These are phyloP conservation scores for Solanum pennellii DNA, from an alignment of 257 asterid genomes.

Conservation along the genomic window DNA sequence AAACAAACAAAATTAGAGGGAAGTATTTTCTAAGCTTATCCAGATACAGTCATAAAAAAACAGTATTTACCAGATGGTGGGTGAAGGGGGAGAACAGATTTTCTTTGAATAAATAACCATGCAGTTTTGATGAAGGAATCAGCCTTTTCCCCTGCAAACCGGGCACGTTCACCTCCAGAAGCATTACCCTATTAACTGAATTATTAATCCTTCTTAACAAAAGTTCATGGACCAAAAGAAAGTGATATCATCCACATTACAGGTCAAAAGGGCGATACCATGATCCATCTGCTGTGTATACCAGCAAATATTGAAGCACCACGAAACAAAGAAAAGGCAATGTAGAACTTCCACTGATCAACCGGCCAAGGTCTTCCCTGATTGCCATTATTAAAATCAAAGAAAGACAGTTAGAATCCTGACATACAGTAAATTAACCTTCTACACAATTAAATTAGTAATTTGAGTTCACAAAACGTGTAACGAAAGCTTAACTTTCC, in stretches of 20 bases:
- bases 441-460: neutral
- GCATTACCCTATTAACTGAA: constrained; percentile 68
- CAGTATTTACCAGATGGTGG: constrained; percentile 50
- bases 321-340: constrained; percentile 87
- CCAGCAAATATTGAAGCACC: constrained; percentile 86
- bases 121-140: constrained; percentile 51
- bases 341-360: constrained; percentile 76
- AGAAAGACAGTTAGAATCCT: neutral
- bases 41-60: neutral
- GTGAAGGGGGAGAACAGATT: constrained; percentile 57
- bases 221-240: neutral
- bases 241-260: neutral
- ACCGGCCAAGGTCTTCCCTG: constrained; percentile 94
- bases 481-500: neutral
- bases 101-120: constrained; percentile 50
- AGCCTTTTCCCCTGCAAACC: constrained; percentile 55
- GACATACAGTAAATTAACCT: neutral
- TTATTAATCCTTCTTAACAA: neutral
- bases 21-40: neutral
- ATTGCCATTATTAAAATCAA: constrained; percentile 5
- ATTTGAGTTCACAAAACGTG: neutral
- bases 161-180: constrained; percentile 94
- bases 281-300: constrained; percentile 76
- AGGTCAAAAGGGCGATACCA: constrained; percentile 26
- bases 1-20: neutral